These are phyloP conservation scores for Alternaria infectoria DNA, from an alignment of 2,329 filamentous ascomycete genomes.

Conservation along the genomic window DNA sequence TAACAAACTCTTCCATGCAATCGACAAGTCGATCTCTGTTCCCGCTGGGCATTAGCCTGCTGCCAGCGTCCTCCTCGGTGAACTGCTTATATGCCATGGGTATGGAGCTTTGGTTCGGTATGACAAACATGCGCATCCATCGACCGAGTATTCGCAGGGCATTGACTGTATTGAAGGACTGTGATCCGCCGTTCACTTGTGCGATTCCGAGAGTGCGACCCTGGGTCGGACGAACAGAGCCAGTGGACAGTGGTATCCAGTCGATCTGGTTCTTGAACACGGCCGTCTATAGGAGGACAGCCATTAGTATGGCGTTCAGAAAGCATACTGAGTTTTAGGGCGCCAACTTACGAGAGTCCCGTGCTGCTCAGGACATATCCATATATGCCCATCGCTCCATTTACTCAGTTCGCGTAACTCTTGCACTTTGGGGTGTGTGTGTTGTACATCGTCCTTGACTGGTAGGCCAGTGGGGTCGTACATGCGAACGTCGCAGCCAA, in stretches of 20 bases:
- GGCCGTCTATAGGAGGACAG: conserved; percentile 54
- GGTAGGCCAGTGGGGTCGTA: conserved; percentile 66
- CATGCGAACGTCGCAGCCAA: conserved; percentile 71
- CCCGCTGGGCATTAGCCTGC: conserved; percentile 60
- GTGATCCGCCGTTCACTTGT: conserved; percentile 68
- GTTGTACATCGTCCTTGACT: conserved; percentile 67
- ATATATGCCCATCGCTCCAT: conserved; percentile 72
- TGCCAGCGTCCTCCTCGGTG: conserved; percentile 57
- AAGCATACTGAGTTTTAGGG: no score
- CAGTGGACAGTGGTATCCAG: conserved; percentile 69
- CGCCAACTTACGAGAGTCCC: conserved; percentile 60
- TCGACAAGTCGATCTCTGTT: conserved; percentile 68
- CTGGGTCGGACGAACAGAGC: conserved; percentile 69
- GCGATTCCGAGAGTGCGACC: conserved; percentile 68
- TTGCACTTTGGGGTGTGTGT: conserved; percentile 65
- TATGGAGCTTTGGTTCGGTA: conserved; percentile 70
- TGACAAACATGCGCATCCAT: conserved; percentile 74
- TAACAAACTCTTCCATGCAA: conserved; percentile 74
- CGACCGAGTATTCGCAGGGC: conserved; percentile 68
- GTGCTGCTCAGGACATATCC: conserved; percentile 71
- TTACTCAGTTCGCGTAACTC: conserved; percentile 65
- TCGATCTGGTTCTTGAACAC: conserved; percentile 76
- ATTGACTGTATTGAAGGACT: conserved; percentile 73
- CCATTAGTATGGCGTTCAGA: neutral
- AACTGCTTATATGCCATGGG: conserved; percentile 70